Base-by-base conservation (phyloP, 177 flowering plant genomes). In the Vitis hybrid region DNA sequence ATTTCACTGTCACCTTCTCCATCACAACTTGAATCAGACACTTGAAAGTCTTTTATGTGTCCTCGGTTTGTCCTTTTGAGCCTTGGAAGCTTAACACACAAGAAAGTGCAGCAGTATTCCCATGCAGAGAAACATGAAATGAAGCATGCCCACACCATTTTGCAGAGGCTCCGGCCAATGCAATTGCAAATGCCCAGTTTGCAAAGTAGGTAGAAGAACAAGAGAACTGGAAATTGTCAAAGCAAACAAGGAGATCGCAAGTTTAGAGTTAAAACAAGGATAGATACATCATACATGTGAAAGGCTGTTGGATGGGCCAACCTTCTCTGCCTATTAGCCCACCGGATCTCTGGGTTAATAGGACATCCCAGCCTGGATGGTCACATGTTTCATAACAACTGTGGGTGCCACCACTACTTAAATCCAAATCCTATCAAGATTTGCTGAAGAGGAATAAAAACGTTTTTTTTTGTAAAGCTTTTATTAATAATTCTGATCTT, bases 141-240 rank as follows among this genome's bases (percentile, higher is more conserved):
- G 16, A 77, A 59, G 58, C 73, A 80, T 62, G 79, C 78, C 85
- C 88, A 84, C 4, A 68, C 18, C 67, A 78, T 66, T 70, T 72
- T 78, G 75, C 83, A 83, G 6, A 79, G 55, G 52, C 76, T 61
- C 49, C 65, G 75, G 10, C 80, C 72, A 10, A 85, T 57, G 69
- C 85, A 85, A 53, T 72, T 51, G 50, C 80, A 83, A 39, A 86
- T 76, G 3, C 88, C 83, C 64, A 78, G 55, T 76, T 85, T 83
- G 72, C 79, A 73, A 65, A 80, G 45, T 59, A 85, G 63, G 64
- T 83, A 86, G 62, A 86, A 60, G 76, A 86, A 85, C 50, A 86
- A 64, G 31, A 86, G 84, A 77, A 84, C 90, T 84, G 85, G 81
- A 79, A 2, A 60, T 26, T 3, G 14, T 18, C 10, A 16, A 14